Base-by-base conservation (phyloP, 2,329 filamentous ascomycete genomes). In the Raffaelea arxii region DNA sequence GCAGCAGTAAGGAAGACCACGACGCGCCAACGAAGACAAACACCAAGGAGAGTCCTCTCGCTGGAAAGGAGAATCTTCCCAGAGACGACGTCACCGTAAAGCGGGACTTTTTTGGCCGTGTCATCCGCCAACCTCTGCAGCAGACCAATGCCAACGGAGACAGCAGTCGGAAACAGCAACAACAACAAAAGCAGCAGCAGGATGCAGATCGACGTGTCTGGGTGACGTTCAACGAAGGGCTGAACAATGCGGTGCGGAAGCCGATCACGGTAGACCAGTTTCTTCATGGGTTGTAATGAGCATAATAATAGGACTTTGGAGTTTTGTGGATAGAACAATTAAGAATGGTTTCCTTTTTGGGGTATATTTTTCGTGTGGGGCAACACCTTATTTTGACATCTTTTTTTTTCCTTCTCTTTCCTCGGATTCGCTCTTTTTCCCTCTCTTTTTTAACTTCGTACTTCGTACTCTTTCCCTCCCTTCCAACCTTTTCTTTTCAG, bases 191-290 rank as follows among this genome's bases (percentile, higher is more conserved):
- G 18, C 25, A 36, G n/a, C 40, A 11, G 14, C 19, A 23, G 25
- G 14, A 12, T 10, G 22, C 11, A 27, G 12, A 19, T 56, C 56
- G 49, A 10, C 72, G 82, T 55, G 84, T 90, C 4, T 95, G 89
- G 89, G 80, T 94, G 37, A 91, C 80, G 52, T 96, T 82, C 62
- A 82, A 95, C 58, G 90, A 96, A 66, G 90, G 90, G 0, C 81
- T 88, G 60, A 92, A 88, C 47, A 95, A 96, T 71, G 90, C 90
- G 11, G 90, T 96, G 50, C 75, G 85, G 62, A 95, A 94, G 62
- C 86, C 88, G 3, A 80, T 96, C 51, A 85, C 85, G 9, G 62
- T 95, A 61, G 74, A 77, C 51, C 90, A 95, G 62, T 76, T 96
- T 56, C 66, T 95, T 71, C 72, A 70, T 47, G 82, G 77, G 3